These are phyloP conservation scores for Globisporangium heterothallicum DNA, from an alignment of 352 stramenopile species.

Conservation along the genomic window DNA sequence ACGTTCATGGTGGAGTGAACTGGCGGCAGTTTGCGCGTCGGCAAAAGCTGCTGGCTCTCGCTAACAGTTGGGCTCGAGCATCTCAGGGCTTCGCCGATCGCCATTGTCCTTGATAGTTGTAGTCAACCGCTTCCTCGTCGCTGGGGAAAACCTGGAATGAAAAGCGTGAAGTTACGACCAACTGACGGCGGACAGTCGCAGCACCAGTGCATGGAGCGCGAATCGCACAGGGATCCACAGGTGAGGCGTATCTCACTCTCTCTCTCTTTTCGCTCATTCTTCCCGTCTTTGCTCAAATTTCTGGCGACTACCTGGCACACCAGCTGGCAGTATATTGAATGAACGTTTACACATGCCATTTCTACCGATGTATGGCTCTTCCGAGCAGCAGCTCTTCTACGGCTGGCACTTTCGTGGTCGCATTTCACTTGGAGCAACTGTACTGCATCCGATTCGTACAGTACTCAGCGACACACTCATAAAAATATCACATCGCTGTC, in stretches of 20 bases:
- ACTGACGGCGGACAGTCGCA: neutral
- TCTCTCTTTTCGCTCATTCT: neutral
- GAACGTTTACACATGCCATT: neutral
- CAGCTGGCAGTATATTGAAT: neutral
- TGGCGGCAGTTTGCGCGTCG: constrained; percentile 6
- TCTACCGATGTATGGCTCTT: neutral
- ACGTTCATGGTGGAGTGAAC: constrained; percentile 7
- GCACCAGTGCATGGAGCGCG: neutral
- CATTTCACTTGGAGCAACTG: constrained; percentile 3
- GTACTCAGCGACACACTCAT: constrained; percentile 10
- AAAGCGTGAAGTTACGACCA: neutral
- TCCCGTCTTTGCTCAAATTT: neutral
- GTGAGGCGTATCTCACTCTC: neutral
- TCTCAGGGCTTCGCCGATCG: constrained; percentile 4
- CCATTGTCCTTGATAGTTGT: constrained; percentile 4
- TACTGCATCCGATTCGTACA: no score
- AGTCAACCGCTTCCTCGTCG: neutral
- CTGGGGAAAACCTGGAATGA: neutral
- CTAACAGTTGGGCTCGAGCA: neutral
- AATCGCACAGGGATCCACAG: neutral
- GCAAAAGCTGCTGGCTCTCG: neutral
- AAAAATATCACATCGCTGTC: constrained; percentile 8
- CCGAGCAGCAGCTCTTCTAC: neutral
- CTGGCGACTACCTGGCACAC: neutral
- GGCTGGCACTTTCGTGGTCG: no score